Percentiles rank a stretch among this genome's conserved stretches.
Evolutionary conservation across 805 yeast species (phyloP).

Genomic region (Alloascoidea hylecoeti): DNA sequence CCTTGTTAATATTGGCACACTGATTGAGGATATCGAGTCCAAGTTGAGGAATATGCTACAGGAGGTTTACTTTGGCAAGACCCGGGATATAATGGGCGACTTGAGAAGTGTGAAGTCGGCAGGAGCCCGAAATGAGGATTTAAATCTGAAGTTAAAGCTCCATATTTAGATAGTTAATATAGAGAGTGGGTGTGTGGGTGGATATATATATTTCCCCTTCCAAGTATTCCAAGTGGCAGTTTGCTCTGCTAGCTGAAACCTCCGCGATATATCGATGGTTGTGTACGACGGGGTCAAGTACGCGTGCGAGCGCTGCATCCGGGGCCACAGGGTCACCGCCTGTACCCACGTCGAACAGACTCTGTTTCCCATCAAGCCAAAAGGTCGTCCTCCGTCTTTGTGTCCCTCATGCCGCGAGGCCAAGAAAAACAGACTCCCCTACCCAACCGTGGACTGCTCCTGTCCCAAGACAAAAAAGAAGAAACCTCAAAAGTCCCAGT

Average conservation of each 20-base stretch:
- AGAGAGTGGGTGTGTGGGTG: no score
- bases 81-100: constrained; percentile 74
- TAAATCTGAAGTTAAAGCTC: no score
- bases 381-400: constrained; percentile 91
- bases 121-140: no score
- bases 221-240: no score
- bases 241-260: no score
- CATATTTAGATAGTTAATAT: no score
- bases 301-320: constrained; percentile 91
- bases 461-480: background rate
- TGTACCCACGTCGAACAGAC: constrained; percentile 91
- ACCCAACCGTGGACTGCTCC: background rate
- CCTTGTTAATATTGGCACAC: constrained; percentile 69
- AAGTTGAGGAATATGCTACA: constrained; percentile 78
- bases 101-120: constrained; percentile 37
- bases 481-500: no score
- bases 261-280: no score
- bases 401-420: constrained; percentile 77
- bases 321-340: constrained; percentile 93
- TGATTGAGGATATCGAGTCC: constrained; percentile 81
- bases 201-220: no score
- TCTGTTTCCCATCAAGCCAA: constrained; percentile 84
- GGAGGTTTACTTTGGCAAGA: constrained; percentile 91
- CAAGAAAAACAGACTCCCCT: constrained; percentile 24
- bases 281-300: constrained; percentile 84